Evolutionary conservation across 1,284 basidiomycete genomes (phyloP).

Genomic region (Ustilago nuda): DNA sequence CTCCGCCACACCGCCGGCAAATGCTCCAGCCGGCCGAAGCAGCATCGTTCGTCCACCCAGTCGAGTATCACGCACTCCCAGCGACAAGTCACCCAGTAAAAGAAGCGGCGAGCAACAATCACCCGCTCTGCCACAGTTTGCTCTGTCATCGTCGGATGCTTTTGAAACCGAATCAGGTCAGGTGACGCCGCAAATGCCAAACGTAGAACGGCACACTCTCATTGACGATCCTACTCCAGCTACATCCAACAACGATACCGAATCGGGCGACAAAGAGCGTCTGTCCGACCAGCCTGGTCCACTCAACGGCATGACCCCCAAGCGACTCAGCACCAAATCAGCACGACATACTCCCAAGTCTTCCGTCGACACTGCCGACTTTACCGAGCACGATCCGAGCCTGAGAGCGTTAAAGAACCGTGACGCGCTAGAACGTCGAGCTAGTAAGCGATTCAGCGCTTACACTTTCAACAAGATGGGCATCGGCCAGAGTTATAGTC

Average conservation of each 20-base stretch:
- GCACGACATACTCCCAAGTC: slow-evolving; percentile 41
- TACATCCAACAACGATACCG: neutral
- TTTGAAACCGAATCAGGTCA: slow-evolving; percentile 28
- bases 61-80: slow-evolving; percentile 22
- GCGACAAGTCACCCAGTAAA: slow-evolving; percentile 28
- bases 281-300: slow-evolving; percentile 24
- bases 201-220: slow-evolving; percentile 39
- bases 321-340: slow-evolving; percentile 34
- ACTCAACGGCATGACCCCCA: slow-evolving; percentile 30
- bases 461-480: slow-evolving; percentile 97
- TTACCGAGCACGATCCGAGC: slow-evolving; percentile 81
- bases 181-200: slow-evolving; percentile 37
- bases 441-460: slow-evolving; percentile 94
- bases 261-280: slow-evolving; percentile 23
- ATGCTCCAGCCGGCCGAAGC: slow-evolving; percentile 6
- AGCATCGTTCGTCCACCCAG: slow-evolving; percentile 37
- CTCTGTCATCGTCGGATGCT: slow-evolving; percentile 26
- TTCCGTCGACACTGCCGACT: slow-evolving; percentile 47
- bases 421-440: slow-evolving; percentile 87
- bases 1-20: slow-evolving; percentile 10
- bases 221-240: slow-evolving; percentile 22
- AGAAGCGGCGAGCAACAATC: slow-evolving; percentile 16
- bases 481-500: slow-evolving; percentile 53
- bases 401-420: slow-evolving; percentile 87
- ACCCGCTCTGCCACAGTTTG: slow-evolving; percentile 21